phyloP scores from a whole-genome alignment of 2,329 filamentous ascomycete species.

The Neofusicoccum laricinum region DNA sequence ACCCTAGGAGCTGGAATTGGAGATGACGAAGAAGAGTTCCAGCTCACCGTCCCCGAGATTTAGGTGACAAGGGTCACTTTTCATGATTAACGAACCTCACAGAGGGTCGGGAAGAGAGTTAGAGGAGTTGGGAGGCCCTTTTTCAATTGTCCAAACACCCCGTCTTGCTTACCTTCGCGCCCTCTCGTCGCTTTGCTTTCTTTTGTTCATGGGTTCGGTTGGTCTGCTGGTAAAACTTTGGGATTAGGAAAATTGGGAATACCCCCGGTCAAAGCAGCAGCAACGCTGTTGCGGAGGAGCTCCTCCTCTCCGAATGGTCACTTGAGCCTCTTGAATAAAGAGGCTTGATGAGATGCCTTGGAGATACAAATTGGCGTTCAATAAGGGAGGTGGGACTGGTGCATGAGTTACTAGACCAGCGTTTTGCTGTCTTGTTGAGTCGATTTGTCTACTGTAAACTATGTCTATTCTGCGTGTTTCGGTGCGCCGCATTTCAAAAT shows the following conservation, averaged over 20 bases:
- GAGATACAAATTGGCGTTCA: not conserved
- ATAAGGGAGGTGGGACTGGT: not conserved
- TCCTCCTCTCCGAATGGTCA: not conserved
- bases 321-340: not conserved
- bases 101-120: not conserved
- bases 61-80: not conserved
- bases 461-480: too few species aligned
- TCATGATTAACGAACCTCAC: not conserved
- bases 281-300: not conserved
- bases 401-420: not conserved
- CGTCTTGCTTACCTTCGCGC: not conserved
- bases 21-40: slow-evolving; percentile 24
- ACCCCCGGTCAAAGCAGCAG: not conserved
- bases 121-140: not conserved
- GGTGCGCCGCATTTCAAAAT: too few species aligned
- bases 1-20: slow-evolving; percentile 17
- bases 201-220: not conserved
- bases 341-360: not conserved
- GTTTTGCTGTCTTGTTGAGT: too few species aligned
- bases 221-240: not conserved
- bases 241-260: not conserved
- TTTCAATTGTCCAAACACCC: not conserved
- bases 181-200: not conserved
- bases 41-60: slow-evolving; percentile 9
- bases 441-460: too few species aligned